A percentile compares a stretch with the other conserved stretches of the same genome.
Evolutionary conservation across 2,329 filamentous ascomycete species (phyloP).

Genomic region (Botryotinia calthae): DNA sequence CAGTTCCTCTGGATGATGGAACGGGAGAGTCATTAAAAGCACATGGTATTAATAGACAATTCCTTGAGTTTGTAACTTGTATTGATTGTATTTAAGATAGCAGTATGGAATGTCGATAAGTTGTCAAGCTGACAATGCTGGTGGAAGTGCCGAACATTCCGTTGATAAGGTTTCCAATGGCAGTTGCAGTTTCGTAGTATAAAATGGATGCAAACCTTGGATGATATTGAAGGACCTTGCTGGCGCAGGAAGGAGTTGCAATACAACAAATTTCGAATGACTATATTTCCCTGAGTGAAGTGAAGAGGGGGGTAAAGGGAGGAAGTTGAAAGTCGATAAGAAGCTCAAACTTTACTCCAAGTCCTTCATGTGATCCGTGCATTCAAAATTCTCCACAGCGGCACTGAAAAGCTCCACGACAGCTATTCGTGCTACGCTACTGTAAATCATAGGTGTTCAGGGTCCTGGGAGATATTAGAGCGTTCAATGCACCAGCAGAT

Average conservation of each 20-base stretch:
- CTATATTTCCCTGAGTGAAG: not conserved
- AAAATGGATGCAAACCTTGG: not conserved
- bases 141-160: not conserved
- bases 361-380: constrained; percentile 13
- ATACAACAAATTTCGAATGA: not conserved
- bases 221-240: not conserved
- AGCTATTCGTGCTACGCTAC: constrained; percentile 1
- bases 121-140: constrained; percentile 11
- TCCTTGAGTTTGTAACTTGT: not conserved
- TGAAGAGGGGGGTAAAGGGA: not conserved
- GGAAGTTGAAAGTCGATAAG: not conserved
- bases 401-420: constrained; percentile 15
- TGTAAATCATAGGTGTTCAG: constrained; percentile 1
- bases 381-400: not conserved
- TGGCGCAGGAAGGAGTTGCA: not conserved
- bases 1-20: not conserved
- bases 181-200: not conserved
- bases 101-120: constrained; percentile 1
- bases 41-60: constrained; percentile 6
- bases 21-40: not conserved
- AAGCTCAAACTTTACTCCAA: not conserved
- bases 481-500: constrained; percentile 1
- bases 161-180: not conserved
- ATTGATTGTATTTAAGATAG: constrained; percentile 2
- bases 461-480: not conserved